Percentiles rank a stretch among this genome's conserved stretches.
These are phyloP conservation scores for Pichia nanzhaoensis DNA, from an alignment of 805 yeast genomes.

Conservation along the genomic window DNA sequence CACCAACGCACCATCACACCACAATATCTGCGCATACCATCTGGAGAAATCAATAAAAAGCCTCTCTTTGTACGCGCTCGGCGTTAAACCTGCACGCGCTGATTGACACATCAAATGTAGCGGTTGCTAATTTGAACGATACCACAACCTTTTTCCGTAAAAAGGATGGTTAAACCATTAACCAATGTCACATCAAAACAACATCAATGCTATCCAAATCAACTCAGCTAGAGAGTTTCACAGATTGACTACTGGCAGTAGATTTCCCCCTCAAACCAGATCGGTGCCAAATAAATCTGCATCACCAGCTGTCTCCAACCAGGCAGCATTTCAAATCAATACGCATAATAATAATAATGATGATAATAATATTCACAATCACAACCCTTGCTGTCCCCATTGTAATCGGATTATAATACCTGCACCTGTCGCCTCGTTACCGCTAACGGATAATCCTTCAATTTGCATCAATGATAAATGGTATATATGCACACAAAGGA, in stretches of 20 bases:
- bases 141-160: too few relatives aligned
- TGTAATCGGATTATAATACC: slow-evolving; percentile 78
- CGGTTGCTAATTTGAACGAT: too few relatives aligned
- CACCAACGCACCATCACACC: too few relatives aligned
- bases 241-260: slow-evolving; percentile 35
- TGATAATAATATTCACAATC: not conserved
- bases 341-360: not conserved
- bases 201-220: slow-evolving; percentile 47
- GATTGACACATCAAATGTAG: too few relatives aligned
- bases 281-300: too few relatives aligned
- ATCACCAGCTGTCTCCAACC: too few relatives aligned
- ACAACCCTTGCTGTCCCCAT: slow-evolving; percentile 36
- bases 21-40: too few relatives aligned
- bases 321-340: not conserved
- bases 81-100: too few relatives aligned
- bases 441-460: slow-evolving; percentile 61
- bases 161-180: too few relatives aligned
- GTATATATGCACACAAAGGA: slow-evolving; percentile 65
- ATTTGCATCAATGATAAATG: slow-evolving; percentile 55
- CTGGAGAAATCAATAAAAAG: too few relatives aligned
- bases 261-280: slow-evolving; percentile 2
- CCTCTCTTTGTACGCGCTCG: too few relatives aligned
- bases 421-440: slow-evolving; percentile 60
- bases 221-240: slow-evolving; percentile 62
- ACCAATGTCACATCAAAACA: slow-evolving; percentile 18